Evolutionary conservation across 2,329 filamentous ascomycete species (phyloP).

Genomic region (Xylariaceae sp.): DNA sequence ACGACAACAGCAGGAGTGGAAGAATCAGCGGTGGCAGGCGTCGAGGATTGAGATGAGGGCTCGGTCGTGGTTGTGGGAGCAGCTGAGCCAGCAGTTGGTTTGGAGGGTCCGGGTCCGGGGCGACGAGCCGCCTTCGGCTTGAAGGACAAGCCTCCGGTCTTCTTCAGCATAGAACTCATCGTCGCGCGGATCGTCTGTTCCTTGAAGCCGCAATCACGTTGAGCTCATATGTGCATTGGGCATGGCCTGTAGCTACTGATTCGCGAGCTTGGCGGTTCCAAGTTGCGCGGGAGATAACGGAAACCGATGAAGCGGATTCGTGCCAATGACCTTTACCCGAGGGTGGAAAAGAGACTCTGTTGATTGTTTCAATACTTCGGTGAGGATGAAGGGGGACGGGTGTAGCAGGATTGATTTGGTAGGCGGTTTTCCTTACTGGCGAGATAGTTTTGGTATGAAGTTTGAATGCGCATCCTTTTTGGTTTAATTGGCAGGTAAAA

Average conservation of each 20-base stretch:
- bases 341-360: background rate
- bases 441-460: background rate
- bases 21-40: slow-evolving; percentile 13
- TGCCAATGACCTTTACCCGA: background rate
- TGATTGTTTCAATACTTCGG: background rate
- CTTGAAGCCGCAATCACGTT: slow-evolving; percentile 16
- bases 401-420: background rate
- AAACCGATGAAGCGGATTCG: background rate
- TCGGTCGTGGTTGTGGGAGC: slow-evolving; percentile 22
- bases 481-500: background rate
- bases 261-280: slow-evolving; percentile 7
- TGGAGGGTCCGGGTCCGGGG: slow-evolving; percentile 41
- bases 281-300: slow-evolving; percentile 1
- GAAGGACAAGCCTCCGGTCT: slow-evolving; percentile 57
- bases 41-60: slow-evolving; percentile 11
- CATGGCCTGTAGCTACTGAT: slow-evolving; percentile 9
- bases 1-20: slow-evolving; percentile 17
- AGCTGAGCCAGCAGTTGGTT: slow-evolving; percentile 22
- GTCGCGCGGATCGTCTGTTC: slow-evolving; percentile 6
- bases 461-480: slow-evolving; percentile 1
- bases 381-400: background rate
- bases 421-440: background rate
- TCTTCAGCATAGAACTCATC: slow-evolving; percentile 66
- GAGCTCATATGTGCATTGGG: slow-evolving; percentile 7
- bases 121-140: slow-evolving; percentile 62